These are phyloP conservation scores for Scenedesmus sp. DNA, from an alignment of 163 green algal genomes.

Conservation along the genomic window DNA sequence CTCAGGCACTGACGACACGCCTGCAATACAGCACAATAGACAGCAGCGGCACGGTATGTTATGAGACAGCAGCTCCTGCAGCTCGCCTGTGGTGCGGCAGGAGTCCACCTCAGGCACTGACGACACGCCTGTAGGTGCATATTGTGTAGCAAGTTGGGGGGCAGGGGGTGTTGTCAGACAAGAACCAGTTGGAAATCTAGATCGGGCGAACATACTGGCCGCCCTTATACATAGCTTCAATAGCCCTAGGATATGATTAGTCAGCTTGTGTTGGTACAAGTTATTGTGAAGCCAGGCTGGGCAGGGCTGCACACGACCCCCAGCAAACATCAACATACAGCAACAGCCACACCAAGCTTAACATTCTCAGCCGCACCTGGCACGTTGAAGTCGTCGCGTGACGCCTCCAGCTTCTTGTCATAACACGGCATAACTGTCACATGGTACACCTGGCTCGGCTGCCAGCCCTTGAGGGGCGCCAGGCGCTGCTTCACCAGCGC, in stretches of 20 bases:
- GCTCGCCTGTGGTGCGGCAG: constrained; percentile 91
- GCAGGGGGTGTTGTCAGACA: not conserved
- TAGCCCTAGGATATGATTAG: too few species aligned
- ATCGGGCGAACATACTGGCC: too few species aligned
- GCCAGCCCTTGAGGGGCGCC: constrained; percentile 52
- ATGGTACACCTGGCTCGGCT: constrained; percentile 77
- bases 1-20: constrained; percentile 66
- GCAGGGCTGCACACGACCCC: not conserved
- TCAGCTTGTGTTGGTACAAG: not conserved
- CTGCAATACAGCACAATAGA: not conserved
- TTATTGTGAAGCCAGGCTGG: not conserved
- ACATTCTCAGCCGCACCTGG: constrained; percentile 39
- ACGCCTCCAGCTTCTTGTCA: constrained; percentile 99
- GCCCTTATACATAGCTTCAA: too few species aligned
- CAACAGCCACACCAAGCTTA: not conserved
- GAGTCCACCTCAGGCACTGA: constrained; percentile 86
- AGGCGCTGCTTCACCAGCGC: constrained; percentile 86
- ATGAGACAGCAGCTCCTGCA: constrained; percentile 76
- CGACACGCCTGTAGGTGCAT: not conserved
- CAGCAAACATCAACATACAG: not conserved
- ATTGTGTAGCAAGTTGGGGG: not conserved
- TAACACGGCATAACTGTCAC: constrained; percentile 97
- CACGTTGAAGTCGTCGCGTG: constrained; percentile 87
- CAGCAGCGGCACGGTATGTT: constrained; percentile 41
- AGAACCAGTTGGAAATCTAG: not conserved